phyloP scores from a whole-genome alignment of 2,329 filamentous ascomycete genomes.

The Hymenoscyphus repandus region DNA sequence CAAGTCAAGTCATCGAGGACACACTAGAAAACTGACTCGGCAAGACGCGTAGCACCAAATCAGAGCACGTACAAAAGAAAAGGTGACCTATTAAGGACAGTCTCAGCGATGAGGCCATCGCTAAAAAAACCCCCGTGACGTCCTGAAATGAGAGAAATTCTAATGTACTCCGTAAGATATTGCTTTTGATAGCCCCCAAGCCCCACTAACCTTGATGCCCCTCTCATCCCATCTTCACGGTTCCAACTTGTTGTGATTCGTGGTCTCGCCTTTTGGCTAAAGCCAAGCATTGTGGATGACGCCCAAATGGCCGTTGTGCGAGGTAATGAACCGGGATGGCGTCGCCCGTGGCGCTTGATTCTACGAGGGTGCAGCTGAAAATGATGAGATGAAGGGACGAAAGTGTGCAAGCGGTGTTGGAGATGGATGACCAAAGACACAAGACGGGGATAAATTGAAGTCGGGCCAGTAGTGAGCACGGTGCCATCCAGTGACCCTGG shows the following conservation, averaged over 20 bases:
- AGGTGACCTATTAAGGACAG: too few species aligned
- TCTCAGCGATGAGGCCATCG: too few species aligned
- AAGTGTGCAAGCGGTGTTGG: background rate
- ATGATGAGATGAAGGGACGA: background rate
- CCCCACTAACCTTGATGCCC: background rate
- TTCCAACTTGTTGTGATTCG: background rate
- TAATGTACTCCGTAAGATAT: background rate
- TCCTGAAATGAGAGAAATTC: background rate
- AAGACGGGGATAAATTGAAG: background rate
- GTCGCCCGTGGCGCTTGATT: background rate
- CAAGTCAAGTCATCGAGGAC: background rate
- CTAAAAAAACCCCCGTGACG: too few species aligned
- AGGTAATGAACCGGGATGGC: background rate
- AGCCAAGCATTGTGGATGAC: conserved; percentile 5
- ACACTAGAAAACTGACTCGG: background rate
- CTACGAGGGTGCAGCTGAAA: background rate
- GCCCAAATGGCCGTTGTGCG: background rate
- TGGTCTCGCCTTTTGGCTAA: background rate
- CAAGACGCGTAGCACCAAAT: background rate
- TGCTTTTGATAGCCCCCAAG: background rate
- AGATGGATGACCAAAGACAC: background rate
- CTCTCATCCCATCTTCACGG: background rate
- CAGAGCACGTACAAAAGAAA: too few species aligned
- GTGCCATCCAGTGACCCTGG: background rate
- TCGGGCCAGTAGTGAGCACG: background rate